Evolutionary conservation across 2,329 filamentous ascomycete species (phyloP).

Genomic region (Pleomassaria siparia): DNA sequence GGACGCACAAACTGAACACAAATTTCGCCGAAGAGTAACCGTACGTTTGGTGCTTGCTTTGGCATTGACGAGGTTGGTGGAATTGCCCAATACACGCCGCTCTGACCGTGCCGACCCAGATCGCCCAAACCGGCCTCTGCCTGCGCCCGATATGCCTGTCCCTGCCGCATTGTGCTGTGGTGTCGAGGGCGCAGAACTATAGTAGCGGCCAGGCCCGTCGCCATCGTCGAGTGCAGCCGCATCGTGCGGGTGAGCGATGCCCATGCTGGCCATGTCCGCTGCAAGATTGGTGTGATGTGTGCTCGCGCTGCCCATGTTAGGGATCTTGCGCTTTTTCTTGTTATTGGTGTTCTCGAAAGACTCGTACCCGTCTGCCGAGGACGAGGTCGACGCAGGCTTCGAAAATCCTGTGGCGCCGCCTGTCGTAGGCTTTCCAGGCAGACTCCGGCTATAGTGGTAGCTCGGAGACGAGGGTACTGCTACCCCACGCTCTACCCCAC

Average conservation of each 20-base stretch:
- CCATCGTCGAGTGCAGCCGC: conserved; percentile 49
- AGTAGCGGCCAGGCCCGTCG: conserved; percentile 54
- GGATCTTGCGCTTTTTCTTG: conserved; percentile 99
- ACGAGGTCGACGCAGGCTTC: conserved; percentile 60
- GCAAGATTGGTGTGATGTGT: conserved; percentile 60
- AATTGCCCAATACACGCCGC: conserved; percentile 47
- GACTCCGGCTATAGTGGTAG: conserved; percentile 40
- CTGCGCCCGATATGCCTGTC: conserved; percentile 79
- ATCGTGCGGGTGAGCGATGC: conserved; percentile 54
- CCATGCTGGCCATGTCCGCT: conserved; percentile 66
- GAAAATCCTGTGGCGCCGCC: conserved; percentile 36
- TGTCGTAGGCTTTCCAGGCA: conserved; percentile 25
- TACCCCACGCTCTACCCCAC: conserved; percentile 48
- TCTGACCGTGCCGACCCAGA: conserved; percentile 46
- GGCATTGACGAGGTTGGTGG: conserved; percentile 44
- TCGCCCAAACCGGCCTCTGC: conserved; percentile 80
- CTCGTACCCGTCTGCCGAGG: conserved; percentile 85
- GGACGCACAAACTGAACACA: conserved; percentile 32
- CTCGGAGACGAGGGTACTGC: conserved; percentile 45
- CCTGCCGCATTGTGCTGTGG: conserved; percentile 52
- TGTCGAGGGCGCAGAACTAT: conserved; percentile 57
- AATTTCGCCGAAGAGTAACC: conserved; percentile 10
- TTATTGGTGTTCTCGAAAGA: conserved; percentile 98
- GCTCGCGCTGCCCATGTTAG: conserved; percentile 74
- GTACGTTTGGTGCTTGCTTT: conserved; percentile 46